phyloP scores from a whole-genome alignment of 345 rosid species.

The Heritiera fomes region DNA sequence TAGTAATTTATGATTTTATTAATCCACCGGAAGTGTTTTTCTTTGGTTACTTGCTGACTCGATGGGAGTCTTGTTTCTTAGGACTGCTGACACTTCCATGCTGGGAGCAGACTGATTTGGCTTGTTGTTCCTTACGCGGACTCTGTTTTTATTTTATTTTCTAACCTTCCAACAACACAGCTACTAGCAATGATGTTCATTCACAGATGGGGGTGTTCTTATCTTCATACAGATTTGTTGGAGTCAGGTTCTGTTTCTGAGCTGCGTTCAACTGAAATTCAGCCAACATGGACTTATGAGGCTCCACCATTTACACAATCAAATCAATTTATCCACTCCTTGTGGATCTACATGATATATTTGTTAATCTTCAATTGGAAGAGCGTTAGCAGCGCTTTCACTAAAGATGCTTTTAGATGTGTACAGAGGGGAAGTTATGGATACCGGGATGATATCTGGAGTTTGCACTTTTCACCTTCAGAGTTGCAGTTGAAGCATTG shows the following conservation, averaged over 20 bases:
- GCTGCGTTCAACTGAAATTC: slow-evolving; percentile 36
- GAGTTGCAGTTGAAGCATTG: slow-evolving; percentile 85
- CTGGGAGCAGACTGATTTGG: no score
- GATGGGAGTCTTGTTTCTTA: no score
- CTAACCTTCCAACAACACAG: no score
- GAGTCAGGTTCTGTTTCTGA: slow-evolving; percentile 34
- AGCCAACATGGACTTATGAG: slow-evolving; percentile 34
- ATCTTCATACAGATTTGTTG: slow-evolving; percentile 48
- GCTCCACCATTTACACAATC: slow-evolving; percentile 76
- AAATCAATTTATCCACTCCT: slow-evolving; percentile 66
- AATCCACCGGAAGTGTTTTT: no score
- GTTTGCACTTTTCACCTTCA: slow-evolving; percentile 52
- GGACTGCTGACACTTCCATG: no score
- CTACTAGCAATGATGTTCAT: slow-evolving; percentile 41
- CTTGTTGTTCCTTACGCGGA: no score
- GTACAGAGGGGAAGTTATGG: slow-evolving; percentile 59
- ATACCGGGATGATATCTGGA: slow-evolving; percentile 59
- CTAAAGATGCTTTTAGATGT: slow-evolving; percentile 75
- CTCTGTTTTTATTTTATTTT: no score
- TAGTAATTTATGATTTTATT: no score
- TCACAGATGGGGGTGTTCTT: slow-evolving; percentile 56
- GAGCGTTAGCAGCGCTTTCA: slow-evolving; percentile 59
- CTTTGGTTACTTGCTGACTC: no score
- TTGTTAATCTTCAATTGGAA: slow-evolving; percentile 61
- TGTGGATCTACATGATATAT: slow-evolving; percentile 72